Base-by-base conservation (phyloP, 805 yeast genomes). In the Nakazawaea molendinolei region DNA sequence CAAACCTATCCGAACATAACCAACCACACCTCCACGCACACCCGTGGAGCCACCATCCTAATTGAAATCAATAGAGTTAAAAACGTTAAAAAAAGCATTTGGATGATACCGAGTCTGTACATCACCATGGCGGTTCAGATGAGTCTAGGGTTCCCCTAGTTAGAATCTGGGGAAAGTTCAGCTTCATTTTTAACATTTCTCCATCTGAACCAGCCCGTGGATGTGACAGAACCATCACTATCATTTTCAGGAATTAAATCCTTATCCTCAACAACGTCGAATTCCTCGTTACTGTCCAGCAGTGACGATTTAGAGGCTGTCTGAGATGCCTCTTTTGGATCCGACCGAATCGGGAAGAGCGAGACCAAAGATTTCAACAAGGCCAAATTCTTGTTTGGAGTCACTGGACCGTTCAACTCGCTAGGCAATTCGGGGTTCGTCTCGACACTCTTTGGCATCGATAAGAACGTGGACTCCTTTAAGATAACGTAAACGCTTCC, bases 181-280 rank as follows among this genome's bases (percentile, higher is more conserved):
- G n/a, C n/a, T n/a, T n/a, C n/a, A n/a, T n/a, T n/a, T n/a, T n/a
- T n/a, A n/a, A n/a, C n/a, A n/a, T n/a, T 24, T 25, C 34, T 35
- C 39, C 39, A 36, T 24, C 23, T 30, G 35, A 36, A 31, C 39
- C 39, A 36, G n/a, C 39, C 39, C 12, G 24, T 35, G 15, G 39
- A 30, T 3, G 34, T 35, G 6, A 21, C 23, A 3, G 33, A 28
- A 15, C 39, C 39, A 17, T 35, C 39, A 17, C 53, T 25, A 49
- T 48, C 30, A 12, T 18, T 30, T 5, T 29, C 30, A 30, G 24
- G 27, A 10, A 34, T 7, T 16, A 30, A 34, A 12, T 29, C 17
- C 10, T 10, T 31, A 25, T 63, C 70, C n/a, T n/a, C n/a, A 28
- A 73, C 70, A 19, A 73, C 52, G 39, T 70, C 76, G 52, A 62